Evolutionary conservation across 169 alveolate genomes (phyloP).

Genomic region (Plasmodium gonderi): DNA sequence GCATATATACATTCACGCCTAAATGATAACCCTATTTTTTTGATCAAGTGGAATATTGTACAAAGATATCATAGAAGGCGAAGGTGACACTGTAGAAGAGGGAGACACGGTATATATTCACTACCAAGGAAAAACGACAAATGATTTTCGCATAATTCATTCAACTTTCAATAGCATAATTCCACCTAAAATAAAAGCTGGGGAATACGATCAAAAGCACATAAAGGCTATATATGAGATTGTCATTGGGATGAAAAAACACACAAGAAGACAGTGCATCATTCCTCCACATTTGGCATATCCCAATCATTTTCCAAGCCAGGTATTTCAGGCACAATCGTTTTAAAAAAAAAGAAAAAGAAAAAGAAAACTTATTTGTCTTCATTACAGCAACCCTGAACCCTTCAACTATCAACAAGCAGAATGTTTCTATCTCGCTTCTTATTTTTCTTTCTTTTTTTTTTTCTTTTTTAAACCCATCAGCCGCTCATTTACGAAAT

Average conservation of each 20-base stretch:
- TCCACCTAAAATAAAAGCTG: slow-evolving; percentile 69
- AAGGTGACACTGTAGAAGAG: slow-evolving; percentile 60
- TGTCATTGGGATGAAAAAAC: slow-evolving; percentile 69
- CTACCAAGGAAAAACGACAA: slow-evolving; percentile 75
- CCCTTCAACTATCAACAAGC: neutral
- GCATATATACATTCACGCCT: neutral
- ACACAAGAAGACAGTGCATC: slow-evolving; percentile 67
- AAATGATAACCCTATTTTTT: neutral
- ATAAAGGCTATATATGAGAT: slow-evolving; percentile 71
- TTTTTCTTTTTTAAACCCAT: neutral
- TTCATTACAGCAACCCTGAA: neutral
- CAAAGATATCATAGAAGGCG: slow-evolving; percentile 67
- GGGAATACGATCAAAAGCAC: slow-evolving; percentile 49
- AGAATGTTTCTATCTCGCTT: neutral
- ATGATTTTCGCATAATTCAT: slow-evolving; percentile 70
- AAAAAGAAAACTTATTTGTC: neutral
- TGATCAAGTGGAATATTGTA: slow-evolving; percentile 49
- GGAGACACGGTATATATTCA: slow-evolving; percentile 70
- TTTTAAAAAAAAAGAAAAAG: slow-evolving; percentile 7
- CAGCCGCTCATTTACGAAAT: slow-evolving; percentile 73
- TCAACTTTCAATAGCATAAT: slow-evolving; percentile 54
- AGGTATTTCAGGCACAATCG: neutral
- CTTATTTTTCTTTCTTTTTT: neutral
- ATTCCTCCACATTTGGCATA: slow-evolving; percentile 63
- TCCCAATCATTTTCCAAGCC: slow-evolving; percentile 65